Conservation (phyloP, 768 basidiomycete genomes). For the Boletus subcaerulescens region DNA sequence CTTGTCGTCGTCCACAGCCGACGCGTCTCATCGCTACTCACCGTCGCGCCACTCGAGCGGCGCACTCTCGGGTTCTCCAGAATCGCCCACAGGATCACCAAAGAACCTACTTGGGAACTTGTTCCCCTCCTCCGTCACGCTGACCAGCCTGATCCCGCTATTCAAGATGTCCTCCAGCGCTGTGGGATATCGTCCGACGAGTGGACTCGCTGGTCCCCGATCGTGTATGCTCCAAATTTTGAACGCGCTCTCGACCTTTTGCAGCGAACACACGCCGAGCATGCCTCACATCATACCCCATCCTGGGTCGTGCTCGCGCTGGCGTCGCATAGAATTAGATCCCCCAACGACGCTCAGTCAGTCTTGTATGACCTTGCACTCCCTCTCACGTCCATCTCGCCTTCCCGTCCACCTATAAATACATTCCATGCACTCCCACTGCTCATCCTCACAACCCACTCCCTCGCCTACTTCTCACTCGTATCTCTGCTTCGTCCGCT, state of each 20-base stretch:
- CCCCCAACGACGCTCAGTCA: conserved; percentile 42
- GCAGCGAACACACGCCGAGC: not conserved
- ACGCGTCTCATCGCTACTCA: conserved; percentile 19
- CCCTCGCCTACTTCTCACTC: conserved; percentile 51
- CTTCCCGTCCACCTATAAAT: conserved; percentile 20
- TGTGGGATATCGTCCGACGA: conserved; percentile 36
- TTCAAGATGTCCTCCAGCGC: conserved; percentile 28
- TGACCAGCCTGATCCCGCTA: not conserved
- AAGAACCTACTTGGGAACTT: conserved; percentile 43
- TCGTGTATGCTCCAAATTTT: conserved; percentile 36
- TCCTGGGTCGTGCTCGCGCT: conserved; percentile 57
- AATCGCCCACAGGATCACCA: conserved; percentile 35
- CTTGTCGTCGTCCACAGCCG: not conserved
- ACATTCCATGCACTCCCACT: conserved; percentile 7
- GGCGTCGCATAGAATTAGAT: conserved; percentile 44
- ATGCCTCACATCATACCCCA: conserved; percentile 30
- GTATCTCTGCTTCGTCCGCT: conserved; percentile 45
- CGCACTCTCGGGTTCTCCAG: conserved; percentile 28
- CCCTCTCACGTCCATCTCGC: conserved; percentile 34
- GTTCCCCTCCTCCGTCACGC: conserved; percentile 32
- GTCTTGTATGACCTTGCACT: conserved; percentile 44
- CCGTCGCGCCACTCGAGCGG: conserved; percentile 20
- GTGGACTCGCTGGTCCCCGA: conserved; percentile 39
- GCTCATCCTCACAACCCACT: conserved; percentile 33
- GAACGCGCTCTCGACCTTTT: conserved; percentile 29